These are phyloP conservation scores for Hypericum androsaemum DNA, from an alignment of 345 rosid genomes.

Conservation along the genomic window DNA sequence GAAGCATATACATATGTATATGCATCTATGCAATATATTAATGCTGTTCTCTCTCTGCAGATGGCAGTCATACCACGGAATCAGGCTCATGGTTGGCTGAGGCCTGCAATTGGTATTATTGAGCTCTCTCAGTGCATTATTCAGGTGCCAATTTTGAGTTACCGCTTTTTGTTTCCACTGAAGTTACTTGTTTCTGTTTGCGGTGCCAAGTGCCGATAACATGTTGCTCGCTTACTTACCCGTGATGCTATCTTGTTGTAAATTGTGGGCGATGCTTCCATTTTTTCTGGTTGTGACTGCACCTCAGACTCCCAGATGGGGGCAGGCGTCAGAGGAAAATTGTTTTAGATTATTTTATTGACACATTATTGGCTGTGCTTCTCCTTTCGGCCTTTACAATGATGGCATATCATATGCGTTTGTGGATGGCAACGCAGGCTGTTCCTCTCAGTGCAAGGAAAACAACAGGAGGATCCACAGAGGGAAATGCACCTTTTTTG, in stretches of 20 bases:
- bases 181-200: not conserved
- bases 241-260: no score
- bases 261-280: no score
- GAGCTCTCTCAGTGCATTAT: slow-evolving; percentile 95
- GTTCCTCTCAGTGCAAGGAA: slow-evolving; percentile 96
- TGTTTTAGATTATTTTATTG: no score
- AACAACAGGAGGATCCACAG: slow-evolving; percentile 72
- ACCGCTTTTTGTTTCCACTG: not conserved
- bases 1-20: not conserved
- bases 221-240: no score
- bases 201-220: no score
- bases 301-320: no score
- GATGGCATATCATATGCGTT: no score
- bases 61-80: slow-evolving; percentile 91
- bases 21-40: not conserved
- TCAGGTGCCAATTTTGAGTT: slow-evolving; percentile 47
- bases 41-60: slow-evolving; percentile 33
- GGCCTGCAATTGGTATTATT: slow-evolving; percentile 89
- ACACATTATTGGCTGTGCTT: no score
- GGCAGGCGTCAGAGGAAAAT: no score
- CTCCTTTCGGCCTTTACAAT: no score
- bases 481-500: slow-evolving; percentile 86
- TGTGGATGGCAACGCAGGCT: slow-evolving; percentile 38
- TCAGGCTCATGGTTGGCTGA: slow-evolving; percentile 96
- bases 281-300: no score